A percentile compares a stretch with the other conserved stretches of the same genome.
These are phyloP conservation scores for Komagataella phaffii DNA, from an alignment of 805 yeast genomes.

Conservation along the genomic window DNA sequence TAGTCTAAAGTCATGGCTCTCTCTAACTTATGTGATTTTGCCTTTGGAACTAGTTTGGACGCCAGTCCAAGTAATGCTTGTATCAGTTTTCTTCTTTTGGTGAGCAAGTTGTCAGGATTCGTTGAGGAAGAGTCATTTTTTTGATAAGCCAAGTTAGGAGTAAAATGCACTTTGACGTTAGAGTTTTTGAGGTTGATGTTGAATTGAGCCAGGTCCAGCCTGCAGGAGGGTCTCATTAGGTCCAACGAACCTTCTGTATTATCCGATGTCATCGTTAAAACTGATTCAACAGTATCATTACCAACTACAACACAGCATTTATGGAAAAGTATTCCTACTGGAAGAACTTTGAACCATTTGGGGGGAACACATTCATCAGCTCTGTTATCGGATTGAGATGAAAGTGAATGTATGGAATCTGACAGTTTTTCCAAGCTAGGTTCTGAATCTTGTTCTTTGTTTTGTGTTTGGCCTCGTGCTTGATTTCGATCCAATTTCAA, in stretches of 20 bases:
- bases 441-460: conserved; percentile 13
- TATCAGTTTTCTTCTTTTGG: not conserved
- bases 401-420: not conserved
- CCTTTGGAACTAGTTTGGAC: conserved; percentile 1
- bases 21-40: conserved; percentile 3
- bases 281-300: not conserved
- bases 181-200: not conserved
- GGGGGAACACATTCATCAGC: not conserved
- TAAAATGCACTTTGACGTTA: not conserved
- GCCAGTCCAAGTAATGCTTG: not conserved
- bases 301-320: not conserved
- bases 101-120: not conserved
- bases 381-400: not conserved
- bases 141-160: not conserved
- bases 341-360: not conserved
- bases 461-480: conserved; percentile 31
- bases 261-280: not conserved
- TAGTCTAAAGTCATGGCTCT: conserved; percentile 9
- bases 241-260: not conserved
- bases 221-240: not conserved
- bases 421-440: not conserved
- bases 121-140: not conserved
- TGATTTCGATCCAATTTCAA: not conserved
- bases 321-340: not conserved
- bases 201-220: not conserved